These are phyloP conservation scores for Chionographis japonica DNA, from an alignment of 106 monocot genomes.

Conservation along the genomic window DNA sequence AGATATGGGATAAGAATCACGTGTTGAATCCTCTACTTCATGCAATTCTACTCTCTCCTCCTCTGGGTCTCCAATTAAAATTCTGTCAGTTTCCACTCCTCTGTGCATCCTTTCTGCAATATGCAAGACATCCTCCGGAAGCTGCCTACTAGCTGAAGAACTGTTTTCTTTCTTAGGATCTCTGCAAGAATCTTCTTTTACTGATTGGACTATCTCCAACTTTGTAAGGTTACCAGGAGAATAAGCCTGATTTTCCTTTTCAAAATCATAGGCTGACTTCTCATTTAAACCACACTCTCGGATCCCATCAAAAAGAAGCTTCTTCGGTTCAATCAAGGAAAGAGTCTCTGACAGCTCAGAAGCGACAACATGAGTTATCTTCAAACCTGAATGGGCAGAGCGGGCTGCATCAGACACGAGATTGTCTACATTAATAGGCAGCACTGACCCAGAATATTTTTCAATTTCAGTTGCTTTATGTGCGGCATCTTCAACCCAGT, in stretches of 20 bases:
- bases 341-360: not conserved
- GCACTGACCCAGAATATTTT: not conserved
- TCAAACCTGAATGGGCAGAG: constrained; percentile 6
- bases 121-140: not conserved
- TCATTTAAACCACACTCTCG: not conserved
- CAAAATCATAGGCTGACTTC: not conserved
- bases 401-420: not conserved
- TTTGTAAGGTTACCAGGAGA: not conserved
- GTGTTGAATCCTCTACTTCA: constrained; percentile 10
- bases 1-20: not conserved
- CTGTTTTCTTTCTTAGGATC: constrained; percentile 5
- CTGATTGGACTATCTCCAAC: not conserved
- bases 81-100: not conserved
- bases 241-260: not conserved
- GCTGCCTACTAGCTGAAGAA: not conserved
- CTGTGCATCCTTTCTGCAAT: not conserved
- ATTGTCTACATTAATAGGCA: not conserved
- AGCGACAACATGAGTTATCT: not conserved
- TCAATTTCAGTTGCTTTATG: constrained; percentile 1
- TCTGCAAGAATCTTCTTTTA: not conserved
- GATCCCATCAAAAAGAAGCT: constrained; percentile 20
- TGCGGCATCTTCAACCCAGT: not conserved
- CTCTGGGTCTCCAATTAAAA: constrained; percentile 2
- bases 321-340: constrained; percentile 18
- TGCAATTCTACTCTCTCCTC: not conserved